Evolutionary conservation across 2,329 filamentous ascomycete genomes (phyloP).

Genomic region (Ilyonectria destructans): DNA sequence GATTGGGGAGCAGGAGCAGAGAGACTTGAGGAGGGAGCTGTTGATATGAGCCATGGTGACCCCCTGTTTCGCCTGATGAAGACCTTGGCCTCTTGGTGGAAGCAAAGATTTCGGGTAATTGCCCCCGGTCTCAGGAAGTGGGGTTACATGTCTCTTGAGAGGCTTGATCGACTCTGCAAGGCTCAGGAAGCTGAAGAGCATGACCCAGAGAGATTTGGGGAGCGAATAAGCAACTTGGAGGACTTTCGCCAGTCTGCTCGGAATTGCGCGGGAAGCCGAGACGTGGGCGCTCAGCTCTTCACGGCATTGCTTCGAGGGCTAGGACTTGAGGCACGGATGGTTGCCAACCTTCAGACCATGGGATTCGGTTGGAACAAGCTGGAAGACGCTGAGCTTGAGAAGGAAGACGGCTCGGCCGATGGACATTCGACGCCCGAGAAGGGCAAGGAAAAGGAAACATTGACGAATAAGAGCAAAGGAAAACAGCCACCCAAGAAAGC

Average conservation of each 20-base stretch:
- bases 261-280: constrained; percentile 84
- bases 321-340: constrained; percentile 86
- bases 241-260: constrained; percentile 81
- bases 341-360: constrained; percentile 87
- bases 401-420: constrained; percentile 46
- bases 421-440: constrained; percentile 15
- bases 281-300: constrained; percentile 91
- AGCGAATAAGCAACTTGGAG: constrained; percentile 77
- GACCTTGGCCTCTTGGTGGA: constrained; percentile 89
- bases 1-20: constrained; percentile 84
- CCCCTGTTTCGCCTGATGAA: constrained; percentile 85
- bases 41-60: constrained; percentile 88
- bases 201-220: constrained; percentile 80
- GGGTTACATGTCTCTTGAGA: constrained; percentile 87
- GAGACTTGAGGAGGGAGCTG: constrained; percentile 77
- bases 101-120: constrained; percentile 83
- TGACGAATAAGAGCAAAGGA: constrained; percentile 6
- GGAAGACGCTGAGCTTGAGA: constrained; percentile 80
- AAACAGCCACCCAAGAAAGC: constrained; percentile 27
- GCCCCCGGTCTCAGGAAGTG: constrained; percentile 88
- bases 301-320: constrained; percentile 87
- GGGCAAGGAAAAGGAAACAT: constrained; percentile 27
- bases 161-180: constrained; percentile 81
- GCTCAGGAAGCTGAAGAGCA: constrained; percentile 76
- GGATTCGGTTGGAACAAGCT: constrained; percentile 93